Evolutionary conservation across 1,139 yeast species (phyloP), one percentile per base, ranked within the genome.

Genomic region (Arxiozyma bovina): DNA sequence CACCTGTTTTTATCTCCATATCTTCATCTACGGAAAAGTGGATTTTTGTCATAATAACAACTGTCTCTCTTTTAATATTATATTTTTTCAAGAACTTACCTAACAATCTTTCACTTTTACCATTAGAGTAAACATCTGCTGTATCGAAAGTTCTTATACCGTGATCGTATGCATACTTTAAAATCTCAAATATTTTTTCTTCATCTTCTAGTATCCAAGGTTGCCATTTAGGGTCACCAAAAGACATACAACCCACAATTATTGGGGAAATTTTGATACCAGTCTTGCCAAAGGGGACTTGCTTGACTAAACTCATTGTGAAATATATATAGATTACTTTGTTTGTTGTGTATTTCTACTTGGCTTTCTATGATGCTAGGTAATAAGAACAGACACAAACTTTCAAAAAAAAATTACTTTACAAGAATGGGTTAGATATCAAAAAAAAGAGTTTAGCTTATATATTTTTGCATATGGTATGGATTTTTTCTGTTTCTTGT

Each of bases 231-330:
- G 74, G 75, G 34, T 62, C 56, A 15, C 82, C 82, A 58, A 65
- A 78, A 3, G 78, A 65, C 80, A 77, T 77, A 60, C 81, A 78
- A 42, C 81, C 82, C 20, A 77, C 74, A 53, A 78, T 71, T 27
- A 78, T 62, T 48, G 73, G 73, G n/a, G 81, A 73, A 40, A 78
- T 67, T 53, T 72, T 44, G 27, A 44, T 44, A 23, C 46, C 46
- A 25, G 34, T 44, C 3, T 21, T 15, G 4, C 46, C 46, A 4
- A 62, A 48, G 38, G 53, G 51, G 6, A 57, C 62, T 47, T 54
- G 63, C 40, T 53, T 48, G 15, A 53, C 54, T 44, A 52, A 25
- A 20, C 20, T 38, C 50, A 48, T 48, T 7, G 22, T 27, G 17
- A 30, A 5, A 30, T 30, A 30, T 30, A 11, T 30, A 30, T 11